Base-by-base conservation (phyloP, 2,329 filamentous ascomycete species). In the Colletotrichum acutatum region DNA sequence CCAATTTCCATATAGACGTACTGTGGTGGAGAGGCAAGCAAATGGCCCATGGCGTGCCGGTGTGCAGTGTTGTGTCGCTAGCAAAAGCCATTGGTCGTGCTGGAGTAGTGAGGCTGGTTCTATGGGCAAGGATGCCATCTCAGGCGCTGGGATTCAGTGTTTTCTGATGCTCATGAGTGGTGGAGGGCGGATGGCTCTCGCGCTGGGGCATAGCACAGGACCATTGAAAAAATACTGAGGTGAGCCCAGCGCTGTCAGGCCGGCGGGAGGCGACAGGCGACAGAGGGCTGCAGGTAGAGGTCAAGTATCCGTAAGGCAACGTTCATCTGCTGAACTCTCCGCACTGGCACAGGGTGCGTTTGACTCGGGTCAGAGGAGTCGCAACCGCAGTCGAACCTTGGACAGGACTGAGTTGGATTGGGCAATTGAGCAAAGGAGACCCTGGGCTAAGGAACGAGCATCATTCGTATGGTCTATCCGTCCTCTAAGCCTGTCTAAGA, bases 291-390 rank as follows among this genome's bases (percentile, higher is more conserved):
- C 22, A 16, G 6, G 7, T 42, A 6, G 14, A 42, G 37, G 37
- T 42, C 37, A 56, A 42, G 63, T 46, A 32, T 32, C 11, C 32
- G 32, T 32, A 56, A 32, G 26, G 16, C 42, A 52, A 7, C 28
- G n/a, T 22, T 52, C 53, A 61, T 58, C 24, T 65, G 37, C n/a
- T 42, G 37, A 42, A 19, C 37, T 42, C 37, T 42, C 37, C 37
- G 14, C 37, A 42, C 14, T 42, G 37, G 5, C 37, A 42, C 37
- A 42, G 14, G 42, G 22, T 52, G 53, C 56, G 68, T 54, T 67
- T 67, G 68, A 71, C 63, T 71, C 63, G 49, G 22, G 46, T n/a
- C n/a, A 8, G 53, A 58, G 57, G 34, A 26, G 53, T 56, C 57
- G 63, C 53, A 16, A 37, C 53, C 46, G 6, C 37, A 42, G 37